Conservation (phyloP, 345 rosid species). For the Melaleuca alternifolia region DNA sequence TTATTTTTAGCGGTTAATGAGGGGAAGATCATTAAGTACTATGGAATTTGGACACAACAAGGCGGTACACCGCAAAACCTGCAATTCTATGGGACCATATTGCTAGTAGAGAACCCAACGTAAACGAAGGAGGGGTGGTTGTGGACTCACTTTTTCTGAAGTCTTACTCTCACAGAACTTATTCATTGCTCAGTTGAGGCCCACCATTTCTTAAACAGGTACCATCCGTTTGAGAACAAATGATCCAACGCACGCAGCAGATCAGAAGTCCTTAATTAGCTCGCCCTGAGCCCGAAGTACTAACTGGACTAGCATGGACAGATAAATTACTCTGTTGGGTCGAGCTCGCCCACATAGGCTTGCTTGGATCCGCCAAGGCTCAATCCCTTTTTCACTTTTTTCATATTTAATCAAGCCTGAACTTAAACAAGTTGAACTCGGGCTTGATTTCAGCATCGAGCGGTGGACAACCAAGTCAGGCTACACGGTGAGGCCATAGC, state of each 20-base stretch:
- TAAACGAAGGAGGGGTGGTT: neutral
- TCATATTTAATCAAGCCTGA: neutral
- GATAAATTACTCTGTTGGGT: neutral
- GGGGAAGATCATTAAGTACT: neutral
- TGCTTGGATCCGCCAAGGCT: neutral
- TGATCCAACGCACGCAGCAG: neutral
- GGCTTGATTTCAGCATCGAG: neutral
- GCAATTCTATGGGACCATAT: neutral
- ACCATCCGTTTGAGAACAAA: neutral
- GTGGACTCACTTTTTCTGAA: neutral
- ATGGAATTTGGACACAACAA: neutral
- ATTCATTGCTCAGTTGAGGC: neutral
- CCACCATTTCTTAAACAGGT: neutral
- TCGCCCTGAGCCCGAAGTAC: neutral
- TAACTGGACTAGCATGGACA: neutral
- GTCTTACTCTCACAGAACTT: neutral
- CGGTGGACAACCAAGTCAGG: neutral
- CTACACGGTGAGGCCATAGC: neutral
- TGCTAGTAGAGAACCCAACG: neutral
- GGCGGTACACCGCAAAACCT: neutral
- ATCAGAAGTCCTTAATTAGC: neutral
- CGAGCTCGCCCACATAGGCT: neutral
- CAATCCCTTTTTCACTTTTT: neutral
- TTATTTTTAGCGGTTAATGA: neutral
- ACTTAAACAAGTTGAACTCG: neutral